Conservation (phyloP, 495 filamentous ascomycete species). For the Neurospora cerealis region DNA sequence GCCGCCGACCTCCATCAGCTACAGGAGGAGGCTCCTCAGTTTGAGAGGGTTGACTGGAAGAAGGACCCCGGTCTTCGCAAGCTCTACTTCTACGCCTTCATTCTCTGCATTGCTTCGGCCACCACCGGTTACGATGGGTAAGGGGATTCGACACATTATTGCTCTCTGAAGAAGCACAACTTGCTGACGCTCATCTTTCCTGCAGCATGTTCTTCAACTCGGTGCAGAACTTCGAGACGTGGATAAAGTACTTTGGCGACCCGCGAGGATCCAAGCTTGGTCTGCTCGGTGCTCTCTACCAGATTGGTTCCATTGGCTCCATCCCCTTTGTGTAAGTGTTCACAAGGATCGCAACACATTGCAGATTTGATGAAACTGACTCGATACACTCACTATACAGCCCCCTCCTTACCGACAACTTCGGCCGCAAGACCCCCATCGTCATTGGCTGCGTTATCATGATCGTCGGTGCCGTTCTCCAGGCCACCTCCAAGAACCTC, state of each 20-base stretch:
- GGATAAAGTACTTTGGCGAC: conserved; percentile 40
- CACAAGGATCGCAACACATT: neutral
- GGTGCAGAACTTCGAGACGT: conserved; percentile 42
- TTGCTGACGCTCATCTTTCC: conserved; percentile 6
- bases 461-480: conserved; percentile 49
- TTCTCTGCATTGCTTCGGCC: conserved; percentile 52
- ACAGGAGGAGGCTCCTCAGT: conserved; percentile 46
- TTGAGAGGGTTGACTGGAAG: conserved; percentile 50
- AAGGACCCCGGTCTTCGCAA: conserved; percentile 50
- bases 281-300: conserved; percentile 58
- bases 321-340: conserved; percentile 51
- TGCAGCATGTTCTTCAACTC: conserved; percentile 45
- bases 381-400: conserved; percentile 15
- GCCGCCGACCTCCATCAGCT: conserved; percentile 17
- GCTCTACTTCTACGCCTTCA: conserved; percentile 47
- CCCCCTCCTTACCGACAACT: conserved; percentile 50
- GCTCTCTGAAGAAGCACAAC: neutral
- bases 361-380: conserved; percentile 10
- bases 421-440: conserved; percentile 53
- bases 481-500: conserved; percentile 40
- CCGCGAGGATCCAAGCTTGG: conserved; percentile 46
- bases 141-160: neutral
- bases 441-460: conserved; percentile 54
- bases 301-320: conserved; percentile 53
- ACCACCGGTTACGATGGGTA: conserved; percentile 61